Base-by-base conservation (phyloP, 176 grass and related monocot genomes). In the Hyparrhenia diplandra region DNA sequence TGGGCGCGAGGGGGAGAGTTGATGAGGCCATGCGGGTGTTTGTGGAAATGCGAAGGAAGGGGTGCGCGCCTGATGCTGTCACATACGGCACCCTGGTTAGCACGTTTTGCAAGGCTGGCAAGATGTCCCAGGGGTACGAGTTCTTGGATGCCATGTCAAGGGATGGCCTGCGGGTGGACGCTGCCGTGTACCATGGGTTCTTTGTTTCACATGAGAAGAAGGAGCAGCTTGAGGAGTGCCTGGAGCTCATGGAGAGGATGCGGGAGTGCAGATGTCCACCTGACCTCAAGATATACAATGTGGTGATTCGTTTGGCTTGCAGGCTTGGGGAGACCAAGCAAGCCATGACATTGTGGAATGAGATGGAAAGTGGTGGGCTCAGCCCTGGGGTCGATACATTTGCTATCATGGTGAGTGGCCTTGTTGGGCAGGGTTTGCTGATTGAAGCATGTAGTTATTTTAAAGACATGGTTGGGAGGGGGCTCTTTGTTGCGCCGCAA, bases 21-120 rank as follows among this genome's bases (percentile, higher is more conserved):
- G 90, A 98, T 52, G 92, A 94, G 79, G 95, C 93, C 17, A 90
- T 95, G 88, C 23, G 80, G 65, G 46, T 98, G 90, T 98, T 98
- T 88, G 95, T 95, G 74, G 92, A 98, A 98, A 95, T 98, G 95
- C 83, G 71, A n/a, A 91, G 88, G 72, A 91, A 85, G 81, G 85
- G 83, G 43, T 88, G 92, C 37, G 35, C 57, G 16, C 88, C 90
- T 0, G 95, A 98, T 88, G 66, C 90, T 0, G 72, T 98, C 69
- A 88, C 88, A 1, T 98, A 93, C 21, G 83, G 84, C 25, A 95
- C 95, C 35, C 82, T 95, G 52, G 94, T 95, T 36, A 60, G 40
- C 25, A 88, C 86, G 0, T 98, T 98, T 82, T 98, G 95, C 70
- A 95, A 93, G 83, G 90, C 90, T 10, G 88, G 86, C 46, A 88